Evolutionary conservation across 140 eudicot genomes (phyloP).

Genomic region (Bidens hawaiensis): DNA sequence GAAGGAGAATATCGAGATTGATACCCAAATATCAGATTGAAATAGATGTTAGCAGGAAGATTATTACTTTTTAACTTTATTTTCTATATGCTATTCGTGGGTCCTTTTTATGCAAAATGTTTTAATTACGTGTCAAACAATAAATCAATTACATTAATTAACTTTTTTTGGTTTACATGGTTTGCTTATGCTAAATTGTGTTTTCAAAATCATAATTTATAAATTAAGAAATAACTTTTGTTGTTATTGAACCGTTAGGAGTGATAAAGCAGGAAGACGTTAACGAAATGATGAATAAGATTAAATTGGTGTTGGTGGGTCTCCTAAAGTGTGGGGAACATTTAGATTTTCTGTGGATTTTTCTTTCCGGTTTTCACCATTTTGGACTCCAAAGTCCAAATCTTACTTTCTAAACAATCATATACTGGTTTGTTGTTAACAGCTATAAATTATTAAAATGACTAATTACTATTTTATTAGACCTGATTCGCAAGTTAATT

Average conservation of each 20-base stretch:
- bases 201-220: not conserved
- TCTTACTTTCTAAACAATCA: not conserved
- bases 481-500: too few species aligned
- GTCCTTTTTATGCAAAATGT: slow-evolving; percentile 20
- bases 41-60: slow-evolving; percentile 29
- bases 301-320: slow-evolving; percentile 39
- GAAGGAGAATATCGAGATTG: slow-evolving; percentile 39
- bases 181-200: not conserved
- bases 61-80: slow-evolving; percentile 29
- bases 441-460: too few species aligned
- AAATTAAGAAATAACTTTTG: not conserved
- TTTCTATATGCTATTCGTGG: slow-evolving; percentile 26
- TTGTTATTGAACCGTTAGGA: slow-evolving; percentile 18
- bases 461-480: too few species aligned
- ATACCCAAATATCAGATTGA: slow-evolving; percentile 34
- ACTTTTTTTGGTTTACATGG: not conserved
- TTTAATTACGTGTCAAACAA: not conserved
- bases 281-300: slow-evolving; percentile 31
- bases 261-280: slow-evolving; percentile 25
- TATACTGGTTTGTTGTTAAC: not conserved
- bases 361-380: slow-evolving; percentile 12
- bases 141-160: not conserved
- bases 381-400: slow-evolving; percentile 1
- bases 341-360: slow-evolving; percentile 26
- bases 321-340: slow-evolving; percentile 35